Conservation (phyloP, 441 rosid species). For the Populus tomentosa region DNA sequence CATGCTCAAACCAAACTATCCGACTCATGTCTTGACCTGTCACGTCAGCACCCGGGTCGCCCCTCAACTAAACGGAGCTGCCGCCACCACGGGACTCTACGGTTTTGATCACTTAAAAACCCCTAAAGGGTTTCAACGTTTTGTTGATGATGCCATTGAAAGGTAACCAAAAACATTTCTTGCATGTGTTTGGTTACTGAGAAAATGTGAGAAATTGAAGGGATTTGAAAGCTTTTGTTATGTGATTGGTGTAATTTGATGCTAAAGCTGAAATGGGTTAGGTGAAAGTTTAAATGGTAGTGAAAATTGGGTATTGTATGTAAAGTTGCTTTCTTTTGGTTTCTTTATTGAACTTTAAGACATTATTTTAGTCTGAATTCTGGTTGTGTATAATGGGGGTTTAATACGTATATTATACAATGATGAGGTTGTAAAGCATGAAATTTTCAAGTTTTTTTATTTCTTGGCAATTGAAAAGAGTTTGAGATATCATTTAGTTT, state of each 20-base stretch:
- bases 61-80: conserved; percentile 18
- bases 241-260: neutral
- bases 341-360: neutral
- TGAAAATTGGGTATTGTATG: no score
- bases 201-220: conserved; percentile 1
- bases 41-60: conserved; percentile 28
- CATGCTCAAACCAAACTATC: conserved; percentile 11
- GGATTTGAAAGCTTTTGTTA: neutral
- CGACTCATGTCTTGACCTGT: conserved; percentile 26
- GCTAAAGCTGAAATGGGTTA: neutral
- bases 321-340: no score
- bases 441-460: neutral
- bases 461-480: neutral
- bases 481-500: neutral
- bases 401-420: no score
- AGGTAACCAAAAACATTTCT: conserved; percentile 36
- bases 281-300: no score
- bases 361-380: neutral
- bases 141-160: conserved; percentile 89
- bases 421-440: neutral
- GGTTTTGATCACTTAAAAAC: conserved; percentile 69
- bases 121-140: conserved; percentile 75
- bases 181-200: neutral
- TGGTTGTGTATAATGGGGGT: neutral
- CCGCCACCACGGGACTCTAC: conserved; percentile 72